Evolutionary conservation across 495 filamentous ascomycete species (phyloP).

Genomic region (Amniculicola lignicola): DNA sequence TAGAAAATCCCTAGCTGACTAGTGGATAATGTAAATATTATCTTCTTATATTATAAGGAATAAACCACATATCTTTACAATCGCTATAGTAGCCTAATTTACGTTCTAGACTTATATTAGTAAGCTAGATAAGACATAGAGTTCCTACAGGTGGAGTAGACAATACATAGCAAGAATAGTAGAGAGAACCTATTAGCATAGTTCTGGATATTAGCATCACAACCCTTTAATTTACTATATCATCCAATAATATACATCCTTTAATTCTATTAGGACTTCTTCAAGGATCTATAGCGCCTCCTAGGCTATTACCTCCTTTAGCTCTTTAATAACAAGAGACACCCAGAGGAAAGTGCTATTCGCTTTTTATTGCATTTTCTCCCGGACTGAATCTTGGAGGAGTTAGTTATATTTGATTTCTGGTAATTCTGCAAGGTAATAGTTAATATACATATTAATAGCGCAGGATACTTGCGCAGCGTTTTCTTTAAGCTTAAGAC

Average conservation of each 20-base stretch:
- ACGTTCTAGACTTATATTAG: constrained; percentile 22
- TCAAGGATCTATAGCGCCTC: constrained; percentile 3
- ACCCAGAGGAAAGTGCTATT: constrained; percentile 3
- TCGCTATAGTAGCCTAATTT: constrained; percentile 4
- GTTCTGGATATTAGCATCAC: constrained; percentile 29
- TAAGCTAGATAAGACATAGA: neutral
- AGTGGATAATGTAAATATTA: too few relatives aligned
- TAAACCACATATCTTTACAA: constrained; percentile 14
- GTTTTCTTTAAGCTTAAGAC: constrained; percentile 39
- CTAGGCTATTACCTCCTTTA: constrained; percentile 2
- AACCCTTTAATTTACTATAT: constrained; percentile 35
- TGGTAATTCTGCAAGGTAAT: constrained; percentile 31
- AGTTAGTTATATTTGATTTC: constrained; percentile 17
- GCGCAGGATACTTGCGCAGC: constrained; percentile 13
- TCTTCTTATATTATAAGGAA: neutral
- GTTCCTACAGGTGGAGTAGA: neutral
- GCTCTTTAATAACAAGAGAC: constrained; percentile 33
- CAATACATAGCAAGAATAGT: neutral
- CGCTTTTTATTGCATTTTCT: constrained; percentile 23
- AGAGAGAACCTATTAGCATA: neutral
- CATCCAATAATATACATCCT: constrained; percentile 37
- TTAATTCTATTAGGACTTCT: constrained; percentile 32
- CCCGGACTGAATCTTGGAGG: constrained; percentile 11
- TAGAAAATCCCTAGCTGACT: neutral
- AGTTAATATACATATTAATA: constrained; percentile 37